phyloP scores from a whole-genome alignment of 306 rosid species.

The Vicia faba region DNA sequence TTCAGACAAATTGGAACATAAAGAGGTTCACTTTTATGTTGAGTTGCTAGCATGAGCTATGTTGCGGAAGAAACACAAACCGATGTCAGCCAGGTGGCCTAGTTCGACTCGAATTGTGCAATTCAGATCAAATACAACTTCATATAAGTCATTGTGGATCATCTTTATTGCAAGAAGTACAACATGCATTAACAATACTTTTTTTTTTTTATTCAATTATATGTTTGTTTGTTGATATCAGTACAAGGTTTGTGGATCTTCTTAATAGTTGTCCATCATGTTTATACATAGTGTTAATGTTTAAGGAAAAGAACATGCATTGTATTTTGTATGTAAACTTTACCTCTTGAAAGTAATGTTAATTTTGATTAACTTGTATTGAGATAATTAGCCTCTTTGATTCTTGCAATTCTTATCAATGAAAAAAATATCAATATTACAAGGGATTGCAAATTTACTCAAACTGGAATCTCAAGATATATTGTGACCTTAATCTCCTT shows the following conservation, averaged over 20 bases:
- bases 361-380: too few relatives aligned
- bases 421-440: too few relatives aligned
- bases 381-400: too few relatives aligned
- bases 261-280: slow-evolving; percentile 2
- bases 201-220: slow-evolving; percentile 27
- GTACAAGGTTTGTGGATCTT: slow-evolving; percentile 21
- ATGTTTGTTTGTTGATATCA: slow-evolving; percentile 9
- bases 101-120: slow-evolving; percentile 5
- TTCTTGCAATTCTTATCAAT: too few relatives aligned
- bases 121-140: neutral
- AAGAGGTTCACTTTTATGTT: too few relatives aligned
- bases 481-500: too few relatives aligned
- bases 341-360: neutral
- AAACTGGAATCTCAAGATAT: too few relatives aligned
- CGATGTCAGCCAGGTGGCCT: neutral
- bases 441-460: too few relatives aligned
- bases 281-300: neutral
- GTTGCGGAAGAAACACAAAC: neutral
- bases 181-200: neutral
- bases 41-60: neutral
- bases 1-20: too few relatives aligned
- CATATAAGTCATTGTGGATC: slow-evolving; percentile 9
- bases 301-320: neutral
- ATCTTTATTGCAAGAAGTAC: neutral
- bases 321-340: slow-evolving; percentile 34